A percentile compares a stretch with the other conserved stretches of the same genome.
These are phyloP conservation scores for Clitopilus hobsonii DNA, from an alignment of 768 basidiomycete genomes.

Conservation along the genomic window DNA sequence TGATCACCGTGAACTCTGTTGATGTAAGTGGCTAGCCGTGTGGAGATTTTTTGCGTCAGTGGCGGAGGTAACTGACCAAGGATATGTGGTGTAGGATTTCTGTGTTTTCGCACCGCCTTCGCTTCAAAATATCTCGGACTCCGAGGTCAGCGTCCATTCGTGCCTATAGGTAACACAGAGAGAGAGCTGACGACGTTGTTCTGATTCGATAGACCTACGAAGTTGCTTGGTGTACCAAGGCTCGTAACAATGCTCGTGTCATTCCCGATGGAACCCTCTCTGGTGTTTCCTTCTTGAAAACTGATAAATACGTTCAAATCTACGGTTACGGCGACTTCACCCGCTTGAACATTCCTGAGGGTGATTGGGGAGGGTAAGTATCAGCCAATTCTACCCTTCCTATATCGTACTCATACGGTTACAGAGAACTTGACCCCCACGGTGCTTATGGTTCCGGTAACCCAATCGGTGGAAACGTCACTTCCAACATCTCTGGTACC, in stretches of 20 bases:
- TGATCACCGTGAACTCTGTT: conserved; percentile 34
- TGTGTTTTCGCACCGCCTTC: conserved; percentile 38
- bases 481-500: conserved; percentile 34
- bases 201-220: conserved; percentile 29
- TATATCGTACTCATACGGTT: background rate
- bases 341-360: conserved; percentile 31
- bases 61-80: background rate
- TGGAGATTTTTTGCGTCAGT: background rate
- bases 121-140: conserved; percentile 26
- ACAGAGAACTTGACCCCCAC: conserved; percentile 40
- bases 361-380: conserved; percentile 35
- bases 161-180: background rate
- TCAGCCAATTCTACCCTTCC: background rate
- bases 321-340: conserved; percentile 40
- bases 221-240: conserved; percentile 42
- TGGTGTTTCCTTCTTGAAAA: conserved; percentile 37
- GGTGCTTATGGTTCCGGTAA: conserved; percentile 36
- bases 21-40: conserved; percentile 23
- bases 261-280: conserved; percentile 40
- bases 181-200: background rate
- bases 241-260: conserved; percentile 38
- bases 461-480: conserved; percentile 42
- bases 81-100: conserved; percentile 26
- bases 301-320: conserved; percentile 39
- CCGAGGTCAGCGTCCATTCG: conserved; percentile 24